These are phyloP conservation scores for Pisolithus albus DNA, from an alignment of 768 basidiomycete species.

Conservation along the genomic window DNA sequence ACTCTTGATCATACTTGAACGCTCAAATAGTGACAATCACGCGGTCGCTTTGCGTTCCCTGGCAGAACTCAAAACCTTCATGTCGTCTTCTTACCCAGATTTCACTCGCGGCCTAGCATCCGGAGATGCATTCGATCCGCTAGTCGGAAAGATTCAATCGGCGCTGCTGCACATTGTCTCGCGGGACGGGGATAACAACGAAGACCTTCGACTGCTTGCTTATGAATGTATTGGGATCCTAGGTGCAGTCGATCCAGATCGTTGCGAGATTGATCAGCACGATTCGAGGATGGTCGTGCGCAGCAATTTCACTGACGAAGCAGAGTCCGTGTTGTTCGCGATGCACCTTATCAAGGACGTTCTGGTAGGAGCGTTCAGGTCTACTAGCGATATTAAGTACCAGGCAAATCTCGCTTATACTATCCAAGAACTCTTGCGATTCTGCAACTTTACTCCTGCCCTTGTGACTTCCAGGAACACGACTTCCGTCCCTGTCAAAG, in stretches of 20 bases:
- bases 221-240: constrained; percentile 89
- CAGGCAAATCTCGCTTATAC: constrained; percentile 85
- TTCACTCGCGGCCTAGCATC: constrained; percentile 59
- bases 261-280: constrained; percentile 59
- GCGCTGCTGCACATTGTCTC: constrained; percentile 63
- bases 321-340: constrained; percentile 72
- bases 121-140: constrained; percentile 81
- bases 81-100: constrained; percentile 42
- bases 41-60: constrained; percentile 70
- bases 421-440: constrained; percentile 84
- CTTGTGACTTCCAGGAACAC: constrained; percentile 51
- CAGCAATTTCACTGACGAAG: constrained; percentile 73
- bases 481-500: constrained; percentile 52
- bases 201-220: constrained; percentile 59
- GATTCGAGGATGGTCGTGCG: constrained; percentile 66
- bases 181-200: constrained; percentile 71
- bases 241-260: constrained; percentile 93
- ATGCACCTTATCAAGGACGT: constrained; percentile 80
- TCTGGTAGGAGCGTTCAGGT: constrained; percentile 83
- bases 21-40: constrained; percentile 71
- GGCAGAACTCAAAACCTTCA: constrained; percentile 64
- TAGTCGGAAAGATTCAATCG: constrained; percentile 61
- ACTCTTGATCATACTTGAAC: constrained; percentile 63
- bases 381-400: constrained; percentile 90
- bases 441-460: constrained; percentile 80